Evolutionary conservation across 1,284 basidiomycete species (phyloP), one percentile per base, ranked within the genome.

Genomic region (Papiliotrema laurentii): DNA sequence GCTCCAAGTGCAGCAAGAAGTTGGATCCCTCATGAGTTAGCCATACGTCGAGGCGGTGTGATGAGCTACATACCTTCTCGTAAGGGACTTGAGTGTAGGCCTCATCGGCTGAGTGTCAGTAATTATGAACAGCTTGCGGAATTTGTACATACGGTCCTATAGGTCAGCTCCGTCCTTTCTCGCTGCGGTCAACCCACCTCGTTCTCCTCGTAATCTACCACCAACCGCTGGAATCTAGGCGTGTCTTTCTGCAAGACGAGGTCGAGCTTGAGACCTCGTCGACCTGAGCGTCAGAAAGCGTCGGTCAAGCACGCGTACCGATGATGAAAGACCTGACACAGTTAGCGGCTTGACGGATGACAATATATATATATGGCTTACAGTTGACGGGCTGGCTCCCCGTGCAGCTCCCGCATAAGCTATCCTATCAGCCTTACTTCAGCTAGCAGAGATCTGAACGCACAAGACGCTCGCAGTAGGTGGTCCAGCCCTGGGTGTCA

Each of bases 401-500:
- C 81, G 65, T 93, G 83, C 1, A 94, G 76, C 44, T 79, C 76
- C 58, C 85, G 78, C 35, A 86, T 83, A 50, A 68, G 61, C 56
- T 58, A 21, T 21, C 19, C 14, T n/a, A 19, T 38, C 25, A 18
- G 18, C 24, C 33, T 2, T 16, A 6, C 16, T 41, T 38, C 18
- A 30, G 18, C 11, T n/a, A 47, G n/a, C 1, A 28, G 9, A 35
- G 18, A 19, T 24, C 30, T 24, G 21, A 26, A 18, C 50, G 33
- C 31, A 96, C 78, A 9, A 96, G 76, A 21, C 92, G 83, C 72
- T 98, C 94, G 43, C 90, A 85, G 68, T 93, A 97, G 1, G 89
- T 93, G 28, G 92, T 96, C 86, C 89, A 96, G 30, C 90, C 77
- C 68, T 77, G 31, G 22, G 22, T 26, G 22, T 63, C 25, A 52